Percentiles rank a stretch among this genome's conserved stretches.
These are phyloP conservation scores for Xerocomellus dryophilus DNA, from an alignment of 768 basidiomycete species.

Conservation along the genomic window DNA sequence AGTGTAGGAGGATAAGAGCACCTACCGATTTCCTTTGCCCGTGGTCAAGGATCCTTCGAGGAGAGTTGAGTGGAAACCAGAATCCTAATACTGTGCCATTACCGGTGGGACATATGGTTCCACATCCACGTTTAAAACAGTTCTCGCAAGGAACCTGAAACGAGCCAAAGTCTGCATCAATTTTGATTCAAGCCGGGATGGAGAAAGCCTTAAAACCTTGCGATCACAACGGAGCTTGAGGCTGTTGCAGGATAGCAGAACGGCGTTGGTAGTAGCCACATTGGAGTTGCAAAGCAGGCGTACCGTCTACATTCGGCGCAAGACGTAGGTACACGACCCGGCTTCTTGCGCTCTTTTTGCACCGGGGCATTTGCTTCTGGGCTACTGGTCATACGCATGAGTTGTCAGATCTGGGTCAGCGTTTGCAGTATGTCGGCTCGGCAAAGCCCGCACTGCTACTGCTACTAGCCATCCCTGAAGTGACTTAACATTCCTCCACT, in stretches of 20 bases:
- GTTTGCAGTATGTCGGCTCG: neutral
- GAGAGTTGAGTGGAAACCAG: neutral
- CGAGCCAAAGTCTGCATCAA: slow-evolving; percentile 13
- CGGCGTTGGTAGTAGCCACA: neutral
- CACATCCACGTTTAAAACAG: slow-evolving; percentile 72
- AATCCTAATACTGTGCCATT: slow-evolving; percentile 4
- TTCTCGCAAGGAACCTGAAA: slow-evolving; percentile 72
- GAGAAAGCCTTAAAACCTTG: slow-evolving; percentile 38
- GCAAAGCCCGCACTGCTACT: slow-evolving; percentile 14
- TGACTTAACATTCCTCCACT: too few species aligned
- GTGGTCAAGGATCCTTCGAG: slow-evolving; percentile 49
- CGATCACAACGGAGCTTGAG: slow-evolving; percentile 67
- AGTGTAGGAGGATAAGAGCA: neutral
- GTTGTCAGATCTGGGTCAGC: too few species aligned
- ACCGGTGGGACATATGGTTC: slow-evolving; percentile 77
- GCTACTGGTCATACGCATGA: slow-evolving; percentile 1
- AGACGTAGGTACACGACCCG: slow-evolving; percentile 46
- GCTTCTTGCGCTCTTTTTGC: slow-evolving; percentile 42
- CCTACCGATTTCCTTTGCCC: slow-evolving; percentile 58
- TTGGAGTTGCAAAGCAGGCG: neutral
- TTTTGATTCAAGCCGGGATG: neutral
- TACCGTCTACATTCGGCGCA: slow-evolving; percentile 42
- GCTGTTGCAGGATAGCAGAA: slow-evolving; percentile 25
- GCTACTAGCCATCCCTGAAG: too few species aligned
- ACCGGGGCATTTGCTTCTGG: slow-evolving; percentile 9